Conservation (phyloP, 805 yeast genomes). For the Starmerella riodocensis region DNA sequence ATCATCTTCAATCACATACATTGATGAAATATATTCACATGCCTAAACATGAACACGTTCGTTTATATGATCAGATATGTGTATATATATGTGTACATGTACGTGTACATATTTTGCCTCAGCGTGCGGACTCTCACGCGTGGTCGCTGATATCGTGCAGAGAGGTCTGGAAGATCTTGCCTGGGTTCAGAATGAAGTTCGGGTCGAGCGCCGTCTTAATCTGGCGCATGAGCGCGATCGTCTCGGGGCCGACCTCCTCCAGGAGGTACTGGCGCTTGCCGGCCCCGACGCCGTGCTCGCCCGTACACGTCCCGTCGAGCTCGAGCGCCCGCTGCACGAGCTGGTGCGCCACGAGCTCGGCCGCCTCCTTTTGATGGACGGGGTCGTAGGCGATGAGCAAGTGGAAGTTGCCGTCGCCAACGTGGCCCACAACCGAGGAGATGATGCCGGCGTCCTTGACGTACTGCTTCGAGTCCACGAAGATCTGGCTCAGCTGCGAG, state of each 20-base stretch:
- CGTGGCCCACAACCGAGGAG: constrained; percentile 69
- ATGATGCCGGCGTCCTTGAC: constrained; percentile 40
- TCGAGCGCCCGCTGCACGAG: constrained; percentile 45
- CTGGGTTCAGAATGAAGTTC: constrained; percentile 60
- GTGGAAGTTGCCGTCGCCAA: constrained; percentile 87
- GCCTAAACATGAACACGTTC: no score
- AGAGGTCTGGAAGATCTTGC: constrained; percentile 44
- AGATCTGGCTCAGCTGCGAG: constrained; percentile 47
- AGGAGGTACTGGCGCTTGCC: constrained; percentile 57
- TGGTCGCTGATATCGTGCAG: constrained; percentile 9
- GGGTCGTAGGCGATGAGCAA: constrained; percentile 49
- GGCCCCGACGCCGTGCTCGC: constrained; percentile 80
- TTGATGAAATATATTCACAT: no score
- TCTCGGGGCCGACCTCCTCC: constrained; percentile 52
- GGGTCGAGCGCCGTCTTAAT: constrained; percentile 68
- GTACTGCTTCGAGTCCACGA: constrained; percentile 51
- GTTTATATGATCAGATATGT: no score
- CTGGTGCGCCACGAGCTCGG: constrained; percentile 48
- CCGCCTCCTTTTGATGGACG: constrained; percentile 35
- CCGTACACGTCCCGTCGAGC: constrained; percentile 76
- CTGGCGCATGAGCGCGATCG: constrained; percentile 60
- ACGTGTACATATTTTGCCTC: no score
- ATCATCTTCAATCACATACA: no score
- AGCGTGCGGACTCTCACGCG: not conserved
- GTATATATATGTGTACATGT: no score